A percentile compares a stretch with the other conserved stretches of the same genome.
Evolutionary conservation across 2,329 filamentous ascomycete genomes (phyloP).

Genomic region (Cryphonectria nitschkei): DNA sequence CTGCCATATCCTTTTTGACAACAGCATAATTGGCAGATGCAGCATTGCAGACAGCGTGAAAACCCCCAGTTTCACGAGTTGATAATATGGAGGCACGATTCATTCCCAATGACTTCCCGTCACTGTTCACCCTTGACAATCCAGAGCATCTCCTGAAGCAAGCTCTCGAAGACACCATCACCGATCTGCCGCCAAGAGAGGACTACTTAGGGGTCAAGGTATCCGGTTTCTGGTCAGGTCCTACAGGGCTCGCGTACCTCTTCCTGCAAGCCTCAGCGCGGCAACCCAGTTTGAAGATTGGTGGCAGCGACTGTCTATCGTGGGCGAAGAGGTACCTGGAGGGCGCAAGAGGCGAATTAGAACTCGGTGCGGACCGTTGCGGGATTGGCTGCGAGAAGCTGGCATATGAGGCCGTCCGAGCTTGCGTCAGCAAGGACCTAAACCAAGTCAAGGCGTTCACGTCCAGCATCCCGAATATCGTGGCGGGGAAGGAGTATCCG

Average conservation of each 20-base stretch:
- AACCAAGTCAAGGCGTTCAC: conserved; percentile 45
- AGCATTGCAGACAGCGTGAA: background rate
- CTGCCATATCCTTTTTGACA: background rate
- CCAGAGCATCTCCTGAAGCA: conserved; percentile 38
- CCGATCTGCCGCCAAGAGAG: conserved; percentile 41
- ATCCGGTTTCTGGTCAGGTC: conserved; percentile 56
- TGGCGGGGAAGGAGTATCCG: conserved; percentile 44
- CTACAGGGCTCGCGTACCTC: conserved; percentile 59
- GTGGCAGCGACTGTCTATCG: conserved; percentile 44
- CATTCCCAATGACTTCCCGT: conserved; percentile 41
- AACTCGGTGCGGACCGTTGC: conserved; percentile 48
- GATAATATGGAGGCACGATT: conserved; percentile 32
- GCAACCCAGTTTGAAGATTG: conserved; percentile 49
- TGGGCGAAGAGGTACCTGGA: conserved; percentile 55
- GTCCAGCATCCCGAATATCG: conserved; percentile 42
- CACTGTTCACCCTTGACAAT: conserved; percentile 36
- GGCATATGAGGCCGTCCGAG: conserved; percentile 49
- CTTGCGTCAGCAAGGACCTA: conserved; percentile 46
- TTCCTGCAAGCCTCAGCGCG: conserved; percentile 52
- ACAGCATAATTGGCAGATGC: background rate
- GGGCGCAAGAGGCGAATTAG: conserved; percentile 39
- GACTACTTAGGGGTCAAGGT: conserved; percentile 41
- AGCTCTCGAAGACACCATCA: conserved; percentile 43
- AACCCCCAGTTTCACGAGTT: background rate
- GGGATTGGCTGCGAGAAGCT: conserved; percentile 56